phyloP scores from a whole-genome alignment of 176 grass and related monocot species.

The Triticum timopheevii region DNA sequence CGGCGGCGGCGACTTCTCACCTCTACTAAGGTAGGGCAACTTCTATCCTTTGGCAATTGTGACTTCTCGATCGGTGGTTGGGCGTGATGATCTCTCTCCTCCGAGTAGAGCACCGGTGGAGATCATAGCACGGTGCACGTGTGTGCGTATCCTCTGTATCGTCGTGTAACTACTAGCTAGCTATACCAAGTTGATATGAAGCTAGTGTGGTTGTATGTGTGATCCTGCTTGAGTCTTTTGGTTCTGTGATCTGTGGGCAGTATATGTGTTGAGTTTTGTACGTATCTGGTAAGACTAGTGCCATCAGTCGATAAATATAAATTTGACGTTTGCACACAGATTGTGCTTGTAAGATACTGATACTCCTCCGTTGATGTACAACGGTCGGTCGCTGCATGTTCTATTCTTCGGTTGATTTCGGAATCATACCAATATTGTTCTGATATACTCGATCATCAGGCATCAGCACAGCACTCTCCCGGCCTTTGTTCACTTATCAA shows the following conservation, averaged over 20 bases:
- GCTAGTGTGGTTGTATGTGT: not conserved
- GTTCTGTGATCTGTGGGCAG: not conserved
- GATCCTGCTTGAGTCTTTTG: not conserved
- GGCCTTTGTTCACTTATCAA: no score
- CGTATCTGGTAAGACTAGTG: not conserved
- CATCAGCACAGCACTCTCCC: no score
- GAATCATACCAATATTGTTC: no score
- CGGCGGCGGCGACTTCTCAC: not conserved
- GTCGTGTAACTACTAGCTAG: not conserved
- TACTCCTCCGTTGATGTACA: no score
- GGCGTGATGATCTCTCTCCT: not conserved
- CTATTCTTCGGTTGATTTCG: no score
- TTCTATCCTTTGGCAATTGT: conserved; percentile 84
- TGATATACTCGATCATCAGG: no score
- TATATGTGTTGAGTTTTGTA: not conserved
- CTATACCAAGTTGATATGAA: not conserved
- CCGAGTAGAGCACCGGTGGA: not conserved
- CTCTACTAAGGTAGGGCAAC: conserved; percentile 70
- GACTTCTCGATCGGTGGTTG: not conserved
- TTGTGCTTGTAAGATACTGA: no score
- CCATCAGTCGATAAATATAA: not conserved
- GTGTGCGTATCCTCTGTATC: no score
- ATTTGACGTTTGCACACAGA: not conserved
- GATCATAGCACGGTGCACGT: not conserved
- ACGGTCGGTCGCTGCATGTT: no score